These are phyloP conservation scores for Dryas alaskensis DNA, from an alignment of 306 rosid genomes.

Conservation along the genomic window DNA sequence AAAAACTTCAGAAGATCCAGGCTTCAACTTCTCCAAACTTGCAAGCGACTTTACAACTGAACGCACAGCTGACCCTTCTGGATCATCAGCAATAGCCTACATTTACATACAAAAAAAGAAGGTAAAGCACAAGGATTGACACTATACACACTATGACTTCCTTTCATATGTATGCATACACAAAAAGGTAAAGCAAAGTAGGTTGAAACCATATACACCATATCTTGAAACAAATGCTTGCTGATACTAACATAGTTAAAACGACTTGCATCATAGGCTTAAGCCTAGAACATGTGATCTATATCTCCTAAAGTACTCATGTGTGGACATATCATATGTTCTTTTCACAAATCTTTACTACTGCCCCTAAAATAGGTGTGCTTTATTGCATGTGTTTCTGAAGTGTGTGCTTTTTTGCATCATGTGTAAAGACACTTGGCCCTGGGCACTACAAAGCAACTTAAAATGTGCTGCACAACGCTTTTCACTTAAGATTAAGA, in stretches of 20 bases:
- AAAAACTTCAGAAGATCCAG: slow-evolving; percentile 75
- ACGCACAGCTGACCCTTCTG: slow-evolving; percentile 53
- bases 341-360: not conserved
- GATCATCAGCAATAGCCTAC: slow-evolving; percentile 70
- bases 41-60: slow-evolving; percentile 61
- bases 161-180: not conserved
- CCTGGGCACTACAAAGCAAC: not conserved
- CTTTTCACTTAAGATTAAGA: slow-evolving; percentile 1
- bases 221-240: not conserved
- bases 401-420: not conserved
- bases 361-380: not conserved
- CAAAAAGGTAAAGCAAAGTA: slow-evolving; percentile 14
- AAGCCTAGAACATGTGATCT: not conserved
- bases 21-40: slow-evolving; percentile 70
- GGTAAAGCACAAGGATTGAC: not conserved
- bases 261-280: not conserved
- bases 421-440: not conserved
- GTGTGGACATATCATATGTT: not conserved
- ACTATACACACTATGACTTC: not conserved
- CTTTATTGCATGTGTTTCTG: not conserved
- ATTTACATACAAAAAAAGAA: not conserved
- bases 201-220: not conserved
- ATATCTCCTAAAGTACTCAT: not conserved
- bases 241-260: slow-evolving; percentile 2
- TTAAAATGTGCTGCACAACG: not conserved